Conservation (phyloP, 352 stramenopile genomes). For the Phytopythium montanum region DNA sequence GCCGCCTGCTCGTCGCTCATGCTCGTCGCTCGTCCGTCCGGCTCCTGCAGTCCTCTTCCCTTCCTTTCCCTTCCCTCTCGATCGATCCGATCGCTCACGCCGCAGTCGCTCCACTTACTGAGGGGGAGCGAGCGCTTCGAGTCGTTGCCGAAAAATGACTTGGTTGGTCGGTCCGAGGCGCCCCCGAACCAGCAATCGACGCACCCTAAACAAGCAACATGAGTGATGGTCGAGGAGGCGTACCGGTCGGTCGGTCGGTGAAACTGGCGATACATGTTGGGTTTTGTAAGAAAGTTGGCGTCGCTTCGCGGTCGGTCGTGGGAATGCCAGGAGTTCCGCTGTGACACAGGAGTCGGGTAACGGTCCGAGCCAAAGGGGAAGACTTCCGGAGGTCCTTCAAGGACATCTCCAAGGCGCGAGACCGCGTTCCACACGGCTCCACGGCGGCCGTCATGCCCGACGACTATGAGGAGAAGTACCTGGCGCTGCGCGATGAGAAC, state of each 20-base stretch:
- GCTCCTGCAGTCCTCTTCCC: too few species aligned
- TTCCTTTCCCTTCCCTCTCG: not conserved
- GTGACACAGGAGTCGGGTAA: not conserved
- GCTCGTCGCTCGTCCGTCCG: not conserved
- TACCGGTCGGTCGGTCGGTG: conserved; percentile 7
- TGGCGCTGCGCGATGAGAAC: conserved; percentile 83
- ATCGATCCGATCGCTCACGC: not conserved
- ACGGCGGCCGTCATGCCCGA: conserved; percentile 29
- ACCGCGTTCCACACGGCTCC: not conserved
- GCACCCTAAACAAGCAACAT: conserved; percentile 5
- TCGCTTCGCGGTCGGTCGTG: conserved; percentile 13
- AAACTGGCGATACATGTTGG: not conserved
- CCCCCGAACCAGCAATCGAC: not conserved
- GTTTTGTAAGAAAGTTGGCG: conserved; percentile 2
- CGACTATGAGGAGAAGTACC: conserved; percentile 84
- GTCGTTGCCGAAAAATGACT: too few species aligned
- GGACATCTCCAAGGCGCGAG: not conserved
- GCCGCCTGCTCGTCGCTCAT: conserved; percentile 41
- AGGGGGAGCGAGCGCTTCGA: not conserved
- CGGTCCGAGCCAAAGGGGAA: not conserved
- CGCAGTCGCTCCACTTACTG: not conserved
- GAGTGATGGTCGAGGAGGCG: conserved; percentile 6
- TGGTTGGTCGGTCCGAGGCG: conserved; percentile 20
- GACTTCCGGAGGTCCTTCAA: not conserved
- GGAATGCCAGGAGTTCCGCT: not conserved